These are phyloP conservation scores for Torulaspora microellipsoides DNA, from an alignment of 805 yeast species.

Conservation along the genomic window DNA sequence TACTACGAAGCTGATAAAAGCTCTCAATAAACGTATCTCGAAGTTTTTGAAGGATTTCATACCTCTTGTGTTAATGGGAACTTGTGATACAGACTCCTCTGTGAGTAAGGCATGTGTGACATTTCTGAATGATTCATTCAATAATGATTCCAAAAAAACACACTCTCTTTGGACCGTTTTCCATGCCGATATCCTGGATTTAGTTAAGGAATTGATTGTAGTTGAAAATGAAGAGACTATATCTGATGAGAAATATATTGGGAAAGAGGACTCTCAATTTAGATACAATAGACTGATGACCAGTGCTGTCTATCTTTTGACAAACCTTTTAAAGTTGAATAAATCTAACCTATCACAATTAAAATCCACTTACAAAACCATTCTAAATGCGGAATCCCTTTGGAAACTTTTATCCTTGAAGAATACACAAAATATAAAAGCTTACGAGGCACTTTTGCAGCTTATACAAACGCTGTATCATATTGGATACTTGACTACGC, in stretches of 20 bases:
- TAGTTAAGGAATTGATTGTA: conserved; percentile 47
- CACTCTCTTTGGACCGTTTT: conserved; percentile 59
- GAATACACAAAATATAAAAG: conserved; percentile 37
- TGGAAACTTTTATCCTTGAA: conserved; percentile 41
- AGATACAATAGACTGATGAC: conserved; percentile 58
- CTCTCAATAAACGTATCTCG: conserved; percentile 51
- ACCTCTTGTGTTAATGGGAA: conserved; percentile 70
- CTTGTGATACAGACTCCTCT: conserved; percentile 61
- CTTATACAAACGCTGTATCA: conserved; percentile 35
- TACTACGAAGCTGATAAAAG: conserved; percentile 50
- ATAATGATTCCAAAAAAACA: conserved; percentile 49
- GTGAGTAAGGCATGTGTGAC: conserved; percentile 50
- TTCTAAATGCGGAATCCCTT: conserved; percentile 41
- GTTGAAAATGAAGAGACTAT: conserved; percentile 58
- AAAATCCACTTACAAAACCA: conserved; percentile 23
- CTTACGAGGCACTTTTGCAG: conserved; percentile 41
- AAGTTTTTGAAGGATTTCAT: conserved; percentile 67
- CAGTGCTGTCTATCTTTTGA: conserved; percentile 47
- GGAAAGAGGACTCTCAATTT: conserved; percentile 58
- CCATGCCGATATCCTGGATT: conserved; percentile 50
- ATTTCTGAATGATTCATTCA: conserved; percentile 51
- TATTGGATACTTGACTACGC: conserved; percentile 13
- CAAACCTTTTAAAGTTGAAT: conserved; percentile 19
- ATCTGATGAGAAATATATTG: conserved; percentile 68
- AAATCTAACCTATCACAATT: conserved; percentile 23